A percentile compares a stretch with the other conserved stretches of the same genome.
phyloP scores from a whole-genome alignment of 1,284 basidiomycete species.

The Tylopilus sp. region DNA sequence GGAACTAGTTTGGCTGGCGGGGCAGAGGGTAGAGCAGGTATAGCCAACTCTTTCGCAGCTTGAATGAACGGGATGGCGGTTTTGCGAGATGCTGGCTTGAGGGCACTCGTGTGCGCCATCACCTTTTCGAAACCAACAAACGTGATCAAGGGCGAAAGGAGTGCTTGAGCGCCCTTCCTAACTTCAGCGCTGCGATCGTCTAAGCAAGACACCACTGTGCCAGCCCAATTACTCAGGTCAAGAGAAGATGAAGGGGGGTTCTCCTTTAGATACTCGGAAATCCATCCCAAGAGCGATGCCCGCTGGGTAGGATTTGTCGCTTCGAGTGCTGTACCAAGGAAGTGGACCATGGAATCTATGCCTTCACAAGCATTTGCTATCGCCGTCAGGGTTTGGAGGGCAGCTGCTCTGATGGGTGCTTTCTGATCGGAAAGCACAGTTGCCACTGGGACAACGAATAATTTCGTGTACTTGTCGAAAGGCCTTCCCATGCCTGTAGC shows the following conservation, averaged over 20 bases:
- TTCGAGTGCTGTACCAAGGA: constrained; percentile 80
- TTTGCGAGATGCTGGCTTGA: constrained; percentile 90
- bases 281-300: constrained; percentile 81
- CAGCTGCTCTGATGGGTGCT: constrained; percentile 78
- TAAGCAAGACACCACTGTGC: constrained; percentile 74
- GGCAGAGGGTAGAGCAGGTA: constrained; percentile 27
- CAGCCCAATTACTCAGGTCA: constrained; percentile 76
- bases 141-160: constrained; percentile 77
- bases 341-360: constrained; percentile 76
- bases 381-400: constrained; percentile 73
- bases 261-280: constrained; percentile 76
- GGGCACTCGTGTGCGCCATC: constrained; percentile 77
- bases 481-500: constrained; percentile 93
- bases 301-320: constrained; percentile 87
- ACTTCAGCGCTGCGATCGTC: constrained; percentile 94
- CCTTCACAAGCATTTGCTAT: constrained; percentile 86
- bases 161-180: constrained; percentile 82
- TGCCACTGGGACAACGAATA: constrained; percentile 76
- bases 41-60: constrained; percentile 51
- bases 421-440: constrained; percentile 94
- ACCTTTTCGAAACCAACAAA: constrained; percentile 84
- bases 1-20: constrained; percentile 27
- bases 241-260: constrained; percentile 52
- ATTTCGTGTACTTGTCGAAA: constrained; percentile 85
- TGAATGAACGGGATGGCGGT: constrained; percentile 89